Evolutionary conservation across 345 rosid species (phyloP).

Genomic region (Nephelium lappaceum): DNA sequence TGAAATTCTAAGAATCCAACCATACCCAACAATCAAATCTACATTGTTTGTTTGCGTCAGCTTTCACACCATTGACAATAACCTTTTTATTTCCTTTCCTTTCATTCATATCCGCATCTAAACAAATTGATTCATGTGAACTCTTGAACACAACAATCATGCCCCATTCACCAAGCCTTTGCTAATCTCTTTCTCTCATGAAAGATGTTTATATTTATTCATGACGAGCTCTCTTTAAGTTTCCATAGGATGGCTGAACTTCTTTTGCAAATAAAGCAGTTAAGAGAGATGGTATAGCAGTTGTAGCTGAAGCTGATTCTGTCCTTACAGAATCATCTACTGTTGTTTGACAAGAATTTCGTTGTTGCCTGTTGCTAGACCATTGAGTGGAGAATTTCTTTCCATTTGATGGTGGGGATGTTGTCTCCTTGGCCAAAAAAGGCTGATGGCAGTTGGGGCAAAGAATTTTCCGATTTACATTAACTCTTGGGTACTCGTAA

Average conservation of each 20-base stretch:
- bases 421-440: too few species aligned
- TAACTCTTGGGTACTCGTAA: too few species aligned
- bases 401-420: too few species aligned
- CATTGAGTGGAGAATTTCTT: too few species aligned
- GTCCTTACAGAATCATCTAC: too few species aligned
- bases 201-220: constrained; percentile 18
- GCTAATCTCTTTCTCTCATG: constrained; percentile 21
- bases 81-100: constrained; percentile 24
- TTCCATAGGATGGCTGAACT: constrained; percentile 16
- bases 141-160: constrained; percentile 7
- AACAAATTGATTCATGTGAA: constrained; percentile 17
- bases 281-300: not conserved
- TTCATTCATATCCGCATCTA: constrained; percentile 23
- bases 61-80: constrained; percentile 18
- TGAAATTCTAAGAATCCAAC: too few species aligned
- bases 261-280: constrained; percentile 22
- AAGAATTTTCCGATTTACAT: too few species aligned
- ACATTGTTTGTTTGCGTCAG: not conserved
- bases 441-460: too few species aligned
- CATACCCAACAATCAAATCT: constrained; percentile 11
- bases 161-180: constrained; percentile 32
- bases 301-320: too few species aligned
- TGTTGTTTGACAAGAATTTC: too few species aligned
- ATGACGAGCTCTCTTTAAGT: constrained; percentile 27
- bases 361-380: too few species aligned